A percentile compares a stretch with the other conserved stretches of the same genome.
phyloP scores from a whole-genome alignment of 352 stramenopile species.

The Phytopythium delawarense region DNA sequence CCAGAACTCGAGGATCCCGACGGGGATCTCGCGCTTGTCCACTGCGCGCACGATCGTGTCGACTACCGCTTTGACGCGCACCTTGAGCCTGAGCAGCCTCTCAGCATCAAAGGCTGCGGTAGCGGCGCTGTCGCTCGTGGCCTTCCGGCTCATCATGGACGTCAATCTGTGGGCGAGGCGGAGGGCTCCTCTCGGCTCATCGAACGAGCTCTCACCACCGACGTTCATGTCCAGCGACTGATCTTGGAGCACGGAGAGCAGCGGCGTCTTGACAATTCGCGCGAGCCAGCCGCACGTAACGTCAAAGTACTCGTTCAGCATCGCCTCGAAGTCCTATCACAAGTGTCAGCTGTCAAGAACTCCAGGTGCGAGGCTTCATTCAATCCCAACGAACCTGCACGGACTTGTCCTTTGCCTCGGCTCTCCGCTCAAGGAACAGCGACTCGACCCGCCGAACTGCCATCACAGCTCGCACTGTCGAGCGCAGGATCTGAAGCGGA shows the following conservation, averaged over 20 bases:
- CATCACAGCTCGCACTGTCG: conserved; percentile 25
- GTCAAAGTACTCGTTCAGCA: conserved; percentile 65
- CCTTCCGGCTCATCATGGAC: not conserved
- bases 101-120: conserved; percentile 14
- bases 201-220: conserved; percentile 8
- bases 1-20: conserved; percentile 57
- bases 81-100: conserved; percentile 51
- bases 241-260: conserved; percentile 59
- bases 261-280: conserved; percentile 34
- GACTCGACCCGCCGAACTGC: conserved; percentile 21
- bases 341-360: not conserved
- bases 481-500: conserved; percentile 40
- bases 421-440: conserved; percentile 30
- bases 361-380: not conserved
- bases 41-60: conserved; percentile 43
- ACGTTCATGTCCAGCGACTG: conserved; percentile 43
- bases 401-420: conserved; percentile 30
- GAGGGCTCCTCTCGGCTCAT: not conserved
- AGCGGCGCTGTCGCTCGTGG: conserved; percentile 2
- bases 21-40: conserved; percentile 43
- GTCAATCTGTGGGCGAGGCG: not conserved
- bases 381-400: conserved; percentile 15
- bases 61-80: conserved; percentile 52
- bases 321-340: conserved; percentile 48
- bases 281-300: conserved; percentile 58